Evolutionary conservation across 768 basidiomycete species (phyloP).

Genomic region (Suillus decipiens): DNA sequence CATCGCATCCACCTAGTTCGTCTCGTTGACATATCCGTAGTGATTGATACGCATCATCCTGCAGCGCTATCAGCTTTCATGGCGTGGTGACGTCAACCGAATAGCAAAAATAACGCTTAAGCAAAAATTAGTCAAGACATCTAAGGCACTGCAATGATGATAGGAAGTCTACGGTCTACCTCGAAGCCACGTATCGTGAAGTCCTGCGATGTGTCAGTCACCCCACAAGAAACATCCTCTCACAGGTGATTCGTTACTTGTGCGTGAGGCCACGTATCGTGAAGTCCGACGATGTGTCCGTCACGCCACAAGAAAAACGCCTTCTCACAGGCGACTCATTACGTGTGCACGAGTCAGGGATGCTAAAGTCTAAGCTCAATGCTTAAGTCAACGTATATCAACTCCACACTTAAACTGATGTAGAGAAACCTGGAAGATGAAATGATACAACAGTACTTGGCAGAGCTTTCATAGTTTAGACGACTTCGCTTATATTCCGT

Average conservation of each 20-base stretch:
- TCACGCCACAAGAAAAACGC: constrained; percentile 19
- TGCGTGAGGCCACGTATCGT: constrained; percentile 22
- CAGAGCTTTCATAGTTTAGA: neutral
- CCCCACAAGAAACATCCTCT: constrained; percentile 17
- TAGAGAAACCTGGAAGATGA: neutral
- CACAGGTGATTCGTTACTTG: constrained; percentile 23
- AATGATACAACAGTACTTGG: neutral
- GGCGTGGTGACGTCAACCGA: constrained; percentile 31
- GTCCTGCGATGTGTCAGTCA: constrained; percentile 25
- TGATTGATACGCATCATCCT: constrained; percentile 15
- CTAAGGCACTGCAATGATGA: constrained; percentile 19
- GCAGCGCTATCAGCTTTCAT: constrained; percentile 25
- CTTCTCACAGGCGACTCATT: constrained; percentile 19
- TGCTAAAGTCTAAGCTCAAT: neutral
- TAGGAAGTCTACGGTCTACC: constrained; percentile 22
- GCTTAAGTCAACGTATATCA: too few relatives aligned
- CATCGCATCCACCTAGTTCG: neutral
- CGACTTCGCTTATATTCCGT: neutral
- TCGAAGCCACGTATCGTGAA: constrained; percentile 26
- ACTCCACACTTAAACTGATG: too few relatives aligned
- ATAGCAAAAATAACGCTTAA: constrained; percentile 26
- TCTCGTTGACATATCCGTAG: constrained; percentile 7
- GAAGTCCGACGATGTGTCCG: constrained; percentile 25
- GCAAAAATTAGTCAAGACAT: constrained; percentile 28
- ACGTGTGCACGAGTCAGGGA: constrained; percentile 8